phyloP scores from a whole-genome alignment of 176 grass and related monocot genomes.

The Avena insularis region DNA sequence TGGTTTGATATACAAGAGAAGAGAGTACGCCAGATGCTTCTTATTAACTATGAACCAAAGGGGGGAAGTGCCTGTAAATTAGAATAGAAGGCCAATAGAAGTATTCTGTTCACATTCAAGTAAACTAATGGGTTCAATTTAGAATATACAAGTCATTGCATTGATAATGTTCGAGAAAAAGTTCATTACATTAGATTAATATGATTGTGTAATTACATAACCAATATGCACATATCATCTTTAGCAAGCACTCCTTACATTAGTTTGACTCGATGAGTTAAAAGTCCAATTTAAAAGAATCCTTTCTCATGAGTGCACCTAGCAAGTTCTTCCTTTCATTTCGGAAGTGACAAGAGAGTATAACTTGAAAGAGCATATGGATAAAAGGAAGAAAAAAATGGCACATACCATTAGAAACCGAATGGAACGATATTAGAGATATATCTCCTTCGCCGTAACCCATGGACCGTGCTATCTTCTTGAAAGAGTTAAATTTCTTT shows the following conservation, averaged over 20 bases:
- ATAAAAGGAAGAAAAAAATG: conserved; percentile 33
- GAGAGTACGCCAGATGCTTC: background rate
- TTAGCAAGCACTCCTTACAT: background rate
- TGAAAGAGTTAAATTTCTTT: conserved; percentile 90
- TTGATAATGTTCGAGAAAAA: background rate
- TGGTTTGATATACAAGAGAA: conserved; percentile 4
- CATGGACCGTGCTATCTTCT: conserved; percentile 80
- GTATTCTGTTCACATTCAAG: background rate
- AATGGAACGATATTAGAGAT: conserved; percentile 73
- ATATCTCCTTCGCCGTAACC: conserved; percentile 65
- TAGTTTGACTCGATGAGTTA: background rate
- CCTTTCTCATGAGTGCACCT: background rate
- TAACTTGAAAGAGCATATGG: conserved; percentile 1
- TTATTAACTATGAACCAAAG: conserved; percentile 7
- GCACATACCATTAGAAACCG: conserved; percentile 73
- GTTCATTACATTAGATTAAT: conserved; percentile 1
- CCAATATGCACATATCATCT: background rate
- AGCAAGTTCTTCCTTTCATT: background rate
- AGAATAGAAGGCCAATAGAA: background rate
- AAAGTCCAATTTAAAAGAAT: conserved; percentile 18
- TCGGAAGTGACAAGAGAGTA: conserved; percentile 12
- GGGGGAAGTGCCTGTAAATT: background rate
- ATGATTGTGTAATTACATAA: background rate
- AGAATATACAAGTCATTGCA: background rate
- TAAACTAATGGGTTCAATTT: conserved; percentile 10